phyloP scores from a whole-genome alignment of 2,329 filamentous ascomycete genomes.

The Chlorencoelia australis region DNA sequence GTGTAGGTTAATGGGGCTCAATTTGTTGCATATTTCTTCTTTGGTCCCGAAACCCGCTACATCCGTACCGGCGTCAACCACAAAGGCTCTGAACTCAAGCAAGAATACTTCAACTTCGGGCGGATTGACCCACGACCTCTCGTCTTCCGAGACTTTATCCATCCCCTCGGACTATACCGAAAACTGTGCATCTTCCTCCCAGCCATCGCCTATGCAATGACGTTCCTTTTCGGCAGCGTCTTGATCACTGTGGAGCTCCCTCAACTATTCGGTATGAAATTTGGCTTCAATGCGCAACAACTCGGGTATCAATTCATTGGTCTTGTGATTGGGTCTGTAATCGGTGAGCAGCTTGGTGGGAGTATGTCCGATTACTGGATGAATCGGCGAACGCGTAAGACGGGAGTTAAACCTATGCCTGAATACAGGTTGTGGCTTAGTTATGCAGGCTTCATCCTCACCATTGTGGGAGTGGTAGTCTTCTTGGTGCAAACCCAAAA shows the following conservation, averaged over 20 bases:
- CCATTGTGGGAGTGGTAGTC: conserved; percentile 41
- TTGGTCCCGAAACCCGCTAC: conserved; percentile 48
- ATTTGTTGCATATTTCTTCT: conserved; percentile 43
- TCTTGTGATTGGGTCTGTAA: conserved; percentile 44
- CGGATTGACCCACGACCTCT: conserved; percentile 45
- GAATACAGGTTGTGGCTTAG: conserved; percentile 48
- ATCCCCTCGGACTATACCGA: conserved; percentile 34
- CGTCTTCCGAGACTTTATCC: conserved; percentile 38
- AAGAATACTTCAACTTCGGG: conserved; percentile 31
- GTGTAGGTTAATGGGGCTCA: conserved; percentile 45
- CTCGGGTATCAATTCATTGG: conserved; percentile 48
- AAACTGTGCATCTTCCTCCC: conserved; percentile 41
- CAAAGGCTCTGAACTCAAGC: conserved; percentile 18
- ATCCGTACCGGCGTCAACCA: conserved; percentile 23
- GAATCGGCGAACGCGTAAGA: conserved; percentile 30
- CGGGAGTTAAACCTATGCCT: conserved; percentile 27
- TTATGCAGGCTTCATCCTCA: conserved; percentile 41
- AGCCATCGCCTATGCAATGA: conserved; percentile 43
- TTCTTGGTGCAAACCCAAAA: conserved; percentile 42
- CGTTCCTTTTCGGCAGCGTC: conserved; percentile 45
- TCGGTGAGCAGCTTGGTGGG: conserved; percentile 49
- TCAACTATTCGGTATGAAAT: conserved; percentile 44
- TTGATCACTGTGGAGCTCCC: conserved; percentile 48
- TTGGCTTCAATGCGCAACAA: conserved; percentile 46
- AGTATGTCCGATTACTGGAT: conserved; percentile 44